These are phyloP conservation scores for Astrothelium subdiscretum DNA, from an alignment of 495 filamentous ascomycete species.

Conservation along the genomic window DNA sequence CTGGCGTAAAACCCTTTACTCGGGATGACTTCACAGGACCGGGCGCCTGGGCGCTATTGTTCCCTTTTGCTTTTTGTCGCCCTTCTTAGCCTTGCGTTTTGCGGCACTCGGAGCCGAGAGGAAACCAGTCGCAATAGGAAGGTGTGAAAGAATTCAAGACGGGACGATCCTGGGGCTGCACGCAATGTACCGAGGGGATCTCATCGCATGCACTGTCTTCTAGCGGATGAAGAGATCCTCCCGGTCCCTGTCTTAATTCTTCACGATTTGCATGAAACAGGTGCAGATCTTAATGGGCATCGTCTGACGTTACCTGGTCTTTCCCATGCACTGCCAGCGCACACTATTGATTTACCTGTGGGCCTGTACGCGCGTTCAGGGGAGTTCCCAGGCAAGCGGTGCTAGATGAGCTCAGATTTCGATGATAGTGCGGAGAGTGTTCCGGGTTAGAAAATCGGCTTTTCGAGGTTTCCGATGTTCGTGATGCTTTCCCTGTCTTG, in stretches of 20 bases:
- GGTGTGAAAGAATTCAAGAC: neutral
- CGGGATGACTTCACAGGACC: too few relatives aligned
- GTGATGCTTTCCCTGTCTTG: neutral
- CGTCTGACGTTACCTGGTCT: neutral
- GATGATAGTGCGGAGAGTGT: neutral
- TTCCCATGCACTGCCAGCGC: neutral
- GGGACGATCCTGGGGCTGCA: too few relatives aligned
- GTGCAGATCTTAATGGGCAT: neutral
- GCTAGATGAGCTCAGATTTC: neutral
- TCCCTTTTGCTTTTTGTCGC: too few relatives aligned
- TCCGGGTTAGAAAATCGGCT: neutral
- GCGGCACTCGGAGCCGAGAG: neutral
- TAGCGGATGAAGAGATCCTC: neutral
- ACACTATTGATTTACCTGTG: neutral
- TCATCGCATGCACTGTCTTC: neutral
- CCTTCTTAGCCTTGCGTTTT: too few relatives aligned
- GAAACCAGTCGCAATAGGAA: neutral
- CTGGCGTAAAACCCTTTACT: too few relatives aligned
- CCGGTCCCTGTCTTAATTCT: neutral
- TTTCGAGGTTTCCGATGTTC: neutral
- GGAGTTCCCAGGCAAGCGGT: too few relatives aligned
- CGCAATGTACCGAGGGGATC: slow-evolving; percentile 1
- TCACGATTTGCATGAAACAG: neutral
- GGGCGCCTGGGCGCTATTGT: too few relatives aligned
- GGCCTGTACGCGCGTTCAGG: neutral